These are phyloP conservation scores for Aspergillus sp. DNA, from an alignment of 2,329 filamentous ascomycete genomes.

Conservation along the genomic window DNA sequence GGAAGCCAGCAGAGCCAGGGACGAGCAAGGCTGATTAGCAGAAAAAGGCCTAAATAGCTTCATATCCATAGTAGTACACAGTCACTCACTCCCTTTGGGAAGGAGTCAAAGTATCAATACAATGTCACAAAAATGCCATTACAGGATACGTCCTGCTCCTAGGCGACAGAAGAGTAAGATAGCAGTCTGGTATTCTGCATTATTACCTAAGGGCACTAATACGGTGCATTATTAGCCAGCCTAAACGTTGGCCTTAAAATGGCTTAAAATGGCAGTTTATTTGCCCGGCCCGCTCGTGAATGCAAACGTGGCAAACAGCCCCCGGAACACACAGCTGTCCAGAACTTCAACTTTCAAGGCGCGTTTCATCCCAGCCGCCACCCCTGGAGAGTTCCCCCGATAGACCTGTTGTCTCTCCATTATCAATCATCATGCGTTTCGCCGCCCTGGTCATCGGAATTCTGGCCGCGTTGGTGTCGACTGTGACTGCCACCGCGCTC, in stretches of 20 bases:
- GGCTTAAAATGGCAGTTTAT: constrained; percentile 13
- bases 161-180: too few species aligned
- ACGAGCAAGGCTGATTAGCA: too few species aligned
- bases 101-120: too few species aligned
- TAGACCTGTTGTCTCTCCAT: constrained; percentile 17
- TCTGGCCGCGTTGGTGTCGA: constrained; percentile 67
- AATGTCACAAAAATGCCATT: too few species aligned
- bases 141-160: too few species aligned
- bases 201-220: not conserved
- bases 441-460: constrained; percentile 64
- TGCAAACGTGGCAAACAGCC: constrained; percentile 38
- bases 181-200: too few species aligned
- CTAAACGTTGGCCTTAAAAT: not conserved
- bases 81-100: too few species aligned
- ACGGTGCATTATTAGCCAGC: not conserved
- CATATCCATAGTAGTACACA: too few species aligned
- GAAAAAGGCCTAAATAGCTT: too few species aligned
- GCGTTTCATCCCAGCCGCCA: constrained; percentile 18
- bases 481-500: constrained; percentile 81
- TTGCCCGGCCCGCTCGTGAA: constrained; percentile 9
- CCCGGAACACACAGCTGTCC: constrained; percentile 30
- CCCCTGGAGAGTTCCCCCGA: constrained; percentile 13
- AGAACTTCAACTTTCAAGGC: constrained; percentile 27
- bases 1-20: too few species aligned
- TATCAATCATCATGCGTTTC: constrained; percentile 60